Conservation (phyloP, 129 eudicot genomes). For the Helianthus tuberosus region DNA sequence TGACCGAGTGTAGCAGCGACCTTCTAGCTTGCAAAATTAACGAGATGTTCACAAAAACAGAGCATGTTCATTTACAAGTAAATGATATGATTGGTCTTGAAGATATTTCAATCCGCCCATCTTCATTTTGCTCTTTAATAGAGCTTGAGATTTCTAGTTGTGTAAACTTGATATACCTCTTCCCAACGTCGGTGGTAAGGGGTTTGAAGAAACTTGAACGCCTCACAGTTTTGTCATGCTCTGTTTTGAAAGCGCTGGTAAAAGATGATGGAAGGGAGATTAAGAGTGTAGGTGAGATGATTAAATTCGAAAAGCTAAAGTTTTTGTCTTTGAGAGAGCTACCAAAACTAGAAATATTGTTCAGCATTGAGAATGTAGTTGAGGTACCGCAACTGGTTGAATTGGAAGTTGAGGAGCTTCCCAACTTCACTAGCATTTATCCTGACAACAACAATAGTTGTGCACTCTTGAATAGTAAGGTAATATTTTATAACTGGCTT, state of each 20-base stretch:
- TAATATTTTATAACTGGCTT: no score
- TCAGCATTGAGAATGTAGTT: not conserved
- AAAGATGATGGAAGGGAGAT: not conserved
- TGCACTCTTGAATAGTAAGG: not conserved
- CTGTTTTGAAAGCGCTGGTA: not conserved
- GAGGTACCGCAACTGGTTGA: conserved; percentile 6
- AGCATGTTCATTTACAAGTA: not conserved
- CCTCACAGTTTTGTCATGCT: not conserved
- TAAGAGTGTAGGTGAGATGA: not conserved
- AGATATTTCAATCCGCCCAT: not conserved
- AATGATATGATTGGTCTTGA: not conserved
- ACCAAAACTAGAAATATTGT: conserved; percentile 7
- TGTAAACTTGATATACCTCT: not conserved
- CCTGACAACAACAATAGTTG: no score
- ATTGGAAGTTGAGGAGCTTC: not conserved
- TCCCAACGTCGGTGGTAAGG: not conserved
- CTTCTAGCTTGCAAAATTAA: not conserved
- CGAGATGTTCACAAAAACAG: conserved; percentile 12
- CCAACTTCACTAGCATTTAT: conserved; percentile 24
- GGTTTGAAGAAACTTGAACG: conserved; percentile 8
- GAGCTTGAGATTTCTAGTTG: conserved; percentile 8
- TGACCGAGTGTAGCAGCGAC: no score
- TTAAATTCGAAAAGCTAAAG: conserved; percentile 1
- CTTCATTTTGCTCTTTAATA: not conserved
- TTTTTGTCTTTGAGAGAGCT: not conserved